Evolutionary conservation across 768 basidiomycete species (phyloP).

Genomic region (Trametopsis cervina): DNA sequence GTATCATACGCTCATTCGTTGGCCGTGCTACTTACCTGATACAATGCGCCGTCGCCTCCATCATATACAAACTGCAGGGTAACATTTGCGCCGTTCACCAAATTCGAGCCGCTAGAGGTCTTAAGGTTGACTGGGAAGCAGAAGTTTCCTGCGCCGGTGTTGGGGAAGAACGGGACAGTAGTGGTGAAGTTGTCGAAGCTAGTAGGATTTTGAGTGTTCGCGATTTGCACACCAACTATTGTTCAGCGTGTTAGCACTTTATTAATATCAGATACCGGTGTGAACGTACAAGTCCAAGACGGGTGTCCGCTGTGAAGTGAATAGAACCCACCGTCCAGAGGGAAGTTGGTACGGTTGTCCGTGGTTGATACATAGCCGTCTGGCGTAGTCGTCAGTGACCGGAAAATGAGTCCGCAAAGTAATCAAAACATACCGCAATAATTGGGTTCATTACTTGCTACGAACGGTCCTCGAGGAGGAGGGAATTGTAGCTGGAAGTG

Average conservation of each 20-base stretch:
- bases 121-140: constrained; percentile 66
- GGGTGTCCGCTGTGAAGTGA: constrained; percentile 61
- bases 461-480: constrained; percentile 61
- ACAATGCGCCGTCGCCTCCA: constrained; percentile 68
- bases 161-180: constrained; percentile 42
- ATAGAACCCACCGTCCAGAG: constrained; percentile 55
- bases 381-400: no score
- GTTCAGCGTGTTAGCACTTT: constrained; percentile 9
- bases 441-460: constrained; percentile 45
- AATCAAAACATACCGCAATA: no score
- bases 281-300: constrained; percentile 45
- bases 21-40: constrained; percentile 41
- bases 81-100: constrained; percentile 60
- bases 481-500: constrained; percentile 84
- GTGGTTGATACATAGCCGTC: no score
- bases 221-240: constrained; percentile 45
- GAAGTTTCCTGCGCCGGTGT: constrained; percentile 48
- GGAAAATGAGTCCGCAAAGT: constrained; percentile 26
- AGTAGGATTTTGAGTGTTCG: constrained; percentile 50
- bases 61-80: constrained; percentile 64
- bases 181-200: constrained; percentile 57
- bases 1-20: no score
- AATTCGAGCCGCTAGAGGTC: constrained; percentile 37
- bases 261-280: no score
- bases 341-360: constrained; percentile 61